Base-by-base conservation (phyloP, 345 rosid species). In the Brassica napus region DNA sequence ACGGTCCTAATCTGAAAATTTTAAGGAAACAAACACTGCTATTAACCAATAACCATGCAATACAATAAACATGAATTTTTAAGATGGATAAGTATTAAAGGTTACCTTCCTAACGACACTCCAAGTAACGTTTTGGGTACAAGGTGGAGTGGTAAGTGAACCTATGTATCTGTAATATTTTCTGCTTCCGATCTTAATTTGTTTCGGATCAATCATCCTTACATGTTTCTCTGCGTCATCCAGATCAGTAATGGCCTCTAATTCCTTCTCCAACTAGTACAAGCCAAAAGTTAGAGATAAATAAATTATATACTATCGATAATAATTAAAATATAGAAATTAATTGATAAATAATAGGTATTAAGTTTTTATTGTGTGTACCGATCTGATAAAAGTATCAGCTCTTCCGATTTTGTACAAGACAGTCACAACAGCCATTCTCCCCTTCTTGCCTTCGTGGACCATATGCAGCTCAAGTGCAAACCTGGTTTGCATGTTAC, bases 141-240 rank as follows among this genome's bases (percentile, higher is more conserved):
- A 94, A 65, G 98, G 97, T 81, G 98, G 98, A 77, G 80, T 11
- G 0, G 97, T 94, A 5, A 94, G 94, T 72, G 98, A 94, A 44
- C 98, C 98, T 1, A 83, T 65, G 78, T 94, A 94, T 83, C 96
- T 86, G 73, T 83, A 94, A 77, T 89, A 94, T 72, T 90, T 87
- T 76, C 90, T 81, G 63, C 89, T 86, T 24, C 88, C 91, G 2
- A 89, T 59, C 62, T 85, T 85, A 37, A 94, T 81, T 37, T 55
- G 30, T 42, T 81, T 88, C 4, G 97, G 94, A 64, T 92, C 83
- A n/a, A 87, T 76, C 9, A 85, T 37, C 0, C 97, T 93, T 35
- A 78, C 84, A 15, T 6, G 77, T 71, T 6, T 84, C 44, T 86
- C 85, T 72, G 34, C 37, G 4, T 72, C 58, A 16, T 85, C 88